Base-by-base conservation (phyloP, 2,329 filamentous ascomycete genomes). In the Epicoccum sorghinum region DNA sequence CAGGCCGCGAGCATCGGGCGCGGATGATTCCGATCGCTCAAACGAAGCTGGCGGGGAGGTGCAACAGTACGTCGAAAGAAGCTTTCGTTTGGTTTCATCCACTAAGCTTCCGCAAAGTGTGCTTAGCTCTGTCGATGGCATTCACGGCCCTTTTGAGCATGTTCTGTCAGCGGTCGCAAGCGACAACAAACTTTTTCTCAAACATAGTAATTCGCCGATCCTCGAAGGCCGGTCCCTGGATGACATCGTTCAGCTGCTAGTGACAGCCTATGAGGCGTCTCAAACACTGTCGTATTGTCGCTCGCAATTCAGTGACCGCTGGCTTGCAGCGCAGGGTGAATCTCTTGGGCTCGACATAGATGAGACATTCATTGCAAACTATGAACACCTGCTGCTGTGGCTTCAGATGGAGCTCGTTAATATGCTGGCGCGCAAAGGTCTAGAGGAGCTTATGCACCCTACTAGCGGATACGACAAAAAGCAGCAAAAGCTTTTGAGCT, bases 351-450 rank as follows among this genome's bases (percentile, higher is more conserved):
- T 70, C 14, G 51, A 52, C 29, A 62, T 74, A 9, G 72, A 77
- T 57, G 72, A 73, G 32, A 70, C 58, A 8, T 74, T 74, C 58
- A 59, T 76, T 39, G 76, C 77, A 14, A 80, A 79, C 60, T 74
- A 79, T 51, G 70, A 77, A 58, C 75, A 79, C 57, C 52, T 79
- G 32, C 67, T 80, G 44, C 58, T 76, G 50, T 69, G 71, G 48
- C 65, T 79, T 14, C 69, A 69, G 44, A 44, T 71, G n/a, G 65
- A 70, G 52, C 65, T 79, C 18, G 57, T 75, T 18, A 50, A 66
- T n/a, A 61, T 61, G 8, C 44, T 74, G 38, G 54, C 59, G 36
- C 67, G 66, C 46, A 72, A 71, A 49, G 66, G 61, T 4, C 53
- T 47, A 4, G 68, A 69, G 39, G 62, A 67, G 48, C 54, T 71